Percentiles rank a stretch among this genome's conserved stretches.
Conservation (phyloP, 257 asterid genomes). For the Hygrophila difformis region DNA sequence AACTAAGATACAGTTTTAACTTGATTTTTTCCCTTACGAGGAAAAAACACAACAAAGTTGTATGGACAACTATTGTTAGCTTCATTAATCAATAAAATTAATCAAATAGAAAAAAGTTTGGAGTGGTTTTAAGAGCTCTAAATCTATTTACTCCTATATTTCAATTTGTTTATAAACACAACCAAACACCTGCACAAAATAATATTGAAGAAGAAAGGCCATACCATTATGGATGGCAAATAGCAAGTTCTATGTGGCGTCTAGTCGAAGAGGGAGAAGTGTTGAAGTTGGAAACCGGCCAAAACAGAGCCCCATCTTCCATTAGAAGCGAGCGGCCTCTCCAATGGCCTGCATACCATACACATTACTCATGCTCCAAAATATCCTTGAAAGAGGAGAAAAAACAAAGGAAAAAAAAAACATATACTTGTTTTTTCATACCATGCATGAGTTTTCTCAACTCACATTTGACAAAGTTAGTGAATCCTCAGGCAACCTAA, state of each 20-base stretch:
- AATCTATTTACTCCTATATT: not conserved
- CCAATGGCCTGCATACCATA: conserved; percentile 68
- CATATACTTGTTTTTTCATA: not conserved
- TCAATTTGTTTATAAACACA: not conserved
- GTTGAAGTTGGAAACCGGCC: conserved; percentile 66
- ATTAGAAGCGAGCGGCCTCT: conserved; percentile 63
- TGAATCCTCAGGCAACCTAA: conserved; percentile 86
- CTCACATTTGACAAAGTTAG: conserved; percentile 87
- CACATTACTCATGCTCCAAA: conserved; percentile 14
- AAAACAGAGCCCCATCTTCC: conserved; percentile 65
- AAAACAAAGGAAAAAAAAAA: too few species aligned
- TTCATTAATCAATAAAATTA: too few species aligned
- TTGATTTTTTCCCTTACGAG: too few species aligned
- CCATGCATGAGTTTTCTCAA: conserved; percentile 80
- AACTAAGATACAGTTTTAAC: too few species aligned
- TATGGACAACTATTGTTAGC: too few species aligned
- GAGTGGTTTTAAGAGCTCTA: too few species aligned
- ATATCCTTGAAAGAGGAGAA: not conserved
- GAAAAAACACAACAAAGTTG: too few species aligned
- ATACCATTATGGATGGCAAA: conserved; percentile 92
- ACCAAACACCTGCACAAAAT: not conserved
- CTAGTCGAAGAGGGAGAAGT: conserved; percentile 43
- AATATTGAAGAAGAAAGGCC: too few species aligned
- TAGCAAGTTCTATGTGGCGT: conserved; percentile 84
- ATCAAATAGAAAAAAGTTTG: too few species aligned